Percentiles rank a stretch among this genome's conserved stretches.
phyloP scores from a whole-genome alignment of 169 alveolate species.

The Cryptosporidium baileyi region DNA sequence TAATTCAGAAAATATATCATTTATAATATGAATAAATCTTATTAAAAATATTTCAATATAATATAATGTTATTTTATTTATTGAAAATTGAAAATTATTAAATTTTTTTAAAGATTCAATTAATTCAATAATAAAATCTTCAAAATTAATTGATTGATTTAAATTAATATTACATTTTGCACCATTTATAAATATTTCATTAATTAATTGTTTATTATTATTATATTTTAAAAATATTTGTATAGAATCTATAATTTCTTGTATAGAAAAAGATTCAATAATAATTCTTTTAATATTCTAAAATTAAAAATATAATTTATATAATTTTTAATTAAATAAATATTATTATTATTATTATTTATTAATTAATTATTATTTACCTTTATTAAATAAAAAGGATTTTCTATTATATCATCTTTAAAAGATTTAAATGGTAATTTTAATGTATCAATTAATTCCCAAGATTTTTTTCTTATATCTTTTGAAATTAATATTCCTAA shows the following conservation, averaged over 20 bases:
- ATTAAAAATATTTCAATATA: neutral
- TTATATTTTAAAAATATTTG: neutral
- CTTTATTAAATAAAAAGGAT: neutral
- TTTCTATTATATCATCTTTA: neutral
- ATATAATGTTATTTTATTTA: neutral
- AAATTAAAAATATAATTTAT: neutral
- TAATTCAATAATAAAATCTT: neutral
- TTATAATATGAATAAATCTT: neutral
- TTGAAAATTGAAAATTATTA: neutral
- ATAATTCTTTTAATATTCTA: conserved; percentile 13
- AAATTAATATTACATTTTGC: too few species aligned
- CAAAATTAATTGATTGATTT: too few species aligned
- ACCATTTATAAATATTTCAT: too few species aligned
- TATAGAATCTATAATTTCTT: neutral
- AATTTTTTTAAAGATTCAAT: neutral
- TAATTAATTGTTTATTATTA: neutral
- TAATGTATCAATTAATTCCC: conserved; percentile 47
- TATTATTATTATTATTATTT: neutral
- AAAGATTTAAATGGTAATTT: neutral
- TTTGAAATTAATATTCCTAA: conserved; percentile 18
- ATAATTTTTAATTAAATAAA: neutral
- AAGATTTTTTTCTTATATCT: neutral
- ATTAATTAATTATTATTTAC: neutral
- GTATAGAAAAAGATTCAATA: neutral
- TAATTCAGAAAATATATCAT: neutral